Conservation (phyloP, 169 alveolate genomes). For the Plasmodium relictum region DNA sequence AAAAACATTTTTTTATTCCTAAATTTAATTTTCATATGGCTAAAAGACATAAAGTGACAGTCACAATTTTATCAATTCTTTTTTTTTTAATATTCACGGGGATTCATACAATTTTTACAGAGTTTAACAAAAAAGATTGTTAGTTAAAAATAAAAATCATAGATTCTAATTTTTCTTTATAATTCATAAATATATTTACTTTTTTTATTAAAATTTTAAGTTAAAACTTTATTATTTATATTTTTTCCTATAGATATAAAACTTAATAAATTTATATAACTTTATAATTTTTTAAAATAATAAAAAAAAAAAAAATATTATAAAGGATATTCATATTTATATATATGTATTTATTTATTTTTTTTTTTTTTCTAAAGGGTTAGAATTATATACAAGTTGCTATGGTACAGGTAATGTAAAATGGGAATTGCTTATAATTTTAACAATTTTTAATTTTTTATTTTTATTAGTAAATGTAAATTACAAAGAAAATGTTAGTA, state of each 20-base stretch:
- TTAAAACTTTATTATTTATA: neutral
- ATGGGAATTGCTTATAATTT: constrained; percentile 63
- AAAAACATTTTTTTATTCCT: no score
- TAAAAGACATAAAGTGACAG: constrained; percentile 69
- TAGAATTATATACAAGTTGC: constrained; percentile 67
- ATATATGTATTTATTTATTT: neutral
- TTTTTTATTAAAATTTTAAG: neutral
- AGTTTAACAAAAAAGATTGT: constrained; percentile 65
- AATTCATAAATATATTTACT: neutral
- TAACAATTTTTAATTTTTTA: constrained; percentile 42
- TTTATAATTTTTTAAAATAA: neutral
- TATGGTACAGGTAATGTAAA: constrained; percentile 57
- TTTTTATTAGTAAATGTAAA: constrained; percentile 53
- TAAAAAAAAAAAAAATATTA: neutral
- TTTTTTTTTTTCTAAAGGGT: constrained; percentile 54
- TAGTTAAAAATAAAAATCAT: constrained; percentile 2
- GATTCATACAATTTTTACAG: constrained; percentile 69
- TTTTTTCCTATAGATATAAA: neutral
- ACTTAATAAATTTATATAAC: neutral
- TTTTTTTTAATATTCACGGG: constrained; percentile 70
- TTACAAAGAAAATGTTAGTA: constrained; percentile 55
- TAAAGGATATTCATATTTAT: neutral
- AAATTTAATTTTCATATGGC: constrained; percentile 24
- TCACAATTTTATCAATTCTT: constrained; percentile 61
- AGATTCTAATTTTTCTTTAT: neutral